Conservation (phyloP, 192 early-diverging fungal genomes). For the Mortierella alpina region DNA sequence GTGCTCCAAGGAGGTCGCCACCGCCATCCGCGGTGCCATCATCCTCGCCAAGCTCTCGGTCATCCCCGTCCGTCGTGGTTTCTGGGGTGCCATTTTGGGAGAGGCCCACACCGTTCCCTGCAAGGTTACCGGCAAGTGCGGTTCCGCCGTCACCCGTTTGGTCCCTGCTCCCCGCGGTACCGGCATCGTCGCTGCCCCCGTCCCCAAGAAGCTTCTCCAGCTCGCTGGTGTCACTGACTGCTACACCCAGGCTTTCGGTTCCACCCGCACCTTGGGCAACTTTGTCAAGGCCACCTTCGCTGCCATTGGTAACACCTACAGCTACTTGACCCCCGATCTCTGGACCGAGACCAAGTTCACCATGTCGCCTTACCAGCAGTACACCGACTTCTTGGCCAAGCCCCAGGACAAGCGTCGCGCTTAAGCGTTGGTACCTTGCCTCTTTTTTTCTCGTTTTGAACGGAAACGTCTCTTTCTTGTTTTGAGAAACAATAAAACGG, state of each 20-base stretch:
- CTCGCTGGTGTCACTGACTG: conserved; percentile 98
- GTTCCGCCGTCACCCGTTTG: conserved; percentile 91
- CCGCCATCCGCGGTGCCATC: conserved; percentile 98
- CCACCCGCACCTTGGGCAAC: conserved; percentile 99
- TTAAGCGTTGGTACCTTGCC: background rate
- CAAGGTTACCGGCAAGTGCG: conserved; percentile 98
- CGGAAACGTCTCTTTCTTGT: conserved; percentile 8
- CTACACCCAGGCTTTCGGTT: conserved; percentile 96
- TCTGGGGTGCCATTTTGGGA: conserved; percentile 97
- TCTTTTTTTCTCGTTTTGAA: background rate
- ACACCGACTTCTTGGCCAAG: conserved; percentile 79
- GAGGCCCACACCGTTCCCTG: conserved; percentile 97
- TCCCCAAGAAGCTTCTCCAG: conserved; percentile 97
- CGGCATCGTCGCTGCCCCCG: conserved; percentile 96
- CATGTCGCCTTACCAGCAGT: conserved; percentile 93
- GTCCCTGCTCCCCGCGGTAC: conserved; percentile 99
- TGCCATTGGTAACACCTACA: conserved; percentile 97
- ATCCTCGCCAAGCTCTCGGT: conserved; percentile 98
- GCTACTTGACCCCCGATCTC: conserved; percentile 96
- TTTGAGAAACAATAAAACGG: background rate
- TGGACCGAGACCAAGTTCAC: conserved; percentile 92
- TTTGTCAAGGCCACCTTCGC: conserved; percentile 99
- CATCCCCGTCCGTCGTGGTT: conserved; percentile 98
- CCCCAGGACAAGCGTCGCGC: conserved; percentile 36
- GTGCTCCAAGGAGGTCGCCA: conserved; percentile 99